phyloP scores from a whole-genome alignment of 345 rosid genomes.

The Pistacia integerrima region DNA sequence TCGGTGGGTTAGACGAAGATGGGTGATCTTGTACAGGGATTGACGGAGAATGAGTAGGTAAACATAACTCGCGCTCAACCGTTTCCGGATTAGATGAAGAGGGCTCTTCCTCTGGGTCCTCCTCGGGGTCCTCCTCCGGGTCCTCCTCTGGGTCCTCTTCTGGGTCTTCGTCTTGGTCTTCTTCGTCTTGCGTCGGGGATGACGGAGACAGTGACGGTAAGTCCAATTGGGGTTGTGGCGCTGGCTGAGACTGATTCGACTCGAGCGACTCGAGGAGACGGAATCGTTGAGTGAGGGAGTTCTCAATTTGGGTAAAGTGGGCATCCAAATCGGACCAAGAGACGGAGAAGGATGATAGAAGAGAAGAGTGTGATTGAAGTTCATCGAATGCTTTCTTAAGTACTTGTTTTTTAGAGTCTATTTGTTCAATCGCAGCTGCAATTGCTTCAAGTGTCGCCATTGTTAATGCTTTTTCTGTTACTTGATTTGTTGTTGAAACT shows the following conservation, averaged over 20 bases:
- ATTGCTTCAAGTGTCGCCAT: constrained; percentile 47
- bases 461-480: background rate
- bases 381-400: constrained; percentile 68
- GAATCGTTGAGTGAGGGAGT: constrained; percentile 46
- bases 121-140: too few relatives aligned
- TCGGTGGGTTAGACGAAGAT: background rate
- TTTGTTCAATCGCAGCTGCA: constrained; percentile 50
- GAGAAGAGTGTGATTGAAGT: constrained; percentile 54
- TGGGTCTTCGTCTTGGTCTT: too few relatives aligned
- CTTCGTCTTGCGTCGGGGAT: too few relatives aligned
- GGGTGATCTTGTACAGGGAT: background rate
- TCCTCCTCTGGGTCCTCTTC: background rate
- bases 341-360: constrained; percentile 49
- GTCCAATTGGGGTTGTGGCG: background rate
- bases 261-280: constrained; percentile 48
- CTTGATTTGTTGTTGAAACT: background rate
- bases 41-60: background rate
- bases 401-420: constrained; percentile 52
- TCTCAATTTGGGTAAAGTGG: constrained; percentile 56
- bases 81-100: background rate
- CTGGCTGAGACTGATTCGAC: background rate
- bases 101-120: background rate
- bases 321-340: constrained; percentile 76
- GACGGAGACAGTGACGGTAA: background rate
- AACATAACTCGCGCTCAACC: background rate